Conservation (phyloP, 352 stramenopile species). For the Phytophthora sansomeana region DNA sequence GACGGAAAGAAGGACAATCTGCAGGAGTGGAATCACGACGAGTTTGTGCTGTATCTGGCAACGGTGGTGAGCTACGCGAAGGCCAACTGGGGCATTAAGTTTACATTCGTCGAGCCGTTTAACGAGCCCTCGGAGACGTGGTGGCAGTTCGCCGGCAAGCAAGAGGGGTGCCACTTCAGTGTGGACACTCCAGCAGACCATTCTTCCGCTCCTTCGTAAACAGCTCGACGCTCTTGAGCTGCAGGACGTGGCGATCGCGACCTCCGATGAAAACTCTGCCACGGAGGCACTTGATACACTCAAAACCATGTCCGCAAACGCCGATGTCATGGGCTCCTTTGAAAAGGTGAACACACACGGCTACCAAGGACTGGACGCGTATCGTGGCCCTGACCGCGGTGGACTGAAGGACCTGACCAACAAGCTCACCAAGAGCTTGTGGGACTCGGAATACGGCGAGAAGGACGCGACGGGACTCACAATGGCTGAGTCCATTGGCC, state of each 20-base stretch:
- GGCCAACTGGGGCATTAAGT: constrained; percentile 52
- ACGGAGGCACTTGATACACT: constrained; percentile 46
- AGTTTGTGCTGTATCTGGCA: constrained; percentile 59
- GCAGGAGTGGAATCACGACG: constrained; percentile 52
- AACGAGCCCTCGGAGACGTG: constrained; percentile 62
- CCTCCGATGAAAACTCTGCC: constrained; percentile 65
- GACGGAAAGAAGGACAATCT: constrained; percentile 55
- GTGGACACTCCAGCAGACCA: constrained; percentile 44
- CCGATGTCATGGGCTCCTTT: constrained; percentile 36
- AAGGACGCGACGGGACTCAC: constrained; percentile 55
- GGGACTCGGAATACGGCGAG: constrained; percentile 70
- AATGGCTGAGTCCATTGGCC: constrained; percentile 61
- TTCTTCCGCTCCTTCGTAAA: constrained; percentile 48
- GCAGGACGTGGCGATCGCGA: constrained; percentile 41
- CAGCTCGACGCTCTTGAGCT: constrained; percentile 49
- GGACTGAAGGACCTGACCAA: constrained; percentile 42
- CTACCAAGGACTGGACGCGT: constrained; percentile 56
- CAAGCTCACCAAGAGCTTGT: constrained; percentile 53
- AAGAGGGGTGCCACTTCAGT: constrained; percentile 66
- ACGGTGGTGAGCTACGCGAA: constrained; percentile 50
- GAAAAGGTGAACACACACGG: constrained; percentile 67
- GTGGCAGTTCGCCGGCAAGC: constrained; percentile 58
- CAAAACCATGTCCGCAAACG: constrained; percentile 26
- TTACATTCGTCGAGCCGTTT: constrained; percentile 66
- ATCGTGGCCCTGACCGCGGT: constrained; percentile 46